Base-by-base conservation (phyloP, 805 yeast genomes). In the Priceomyces medius region DNA sequence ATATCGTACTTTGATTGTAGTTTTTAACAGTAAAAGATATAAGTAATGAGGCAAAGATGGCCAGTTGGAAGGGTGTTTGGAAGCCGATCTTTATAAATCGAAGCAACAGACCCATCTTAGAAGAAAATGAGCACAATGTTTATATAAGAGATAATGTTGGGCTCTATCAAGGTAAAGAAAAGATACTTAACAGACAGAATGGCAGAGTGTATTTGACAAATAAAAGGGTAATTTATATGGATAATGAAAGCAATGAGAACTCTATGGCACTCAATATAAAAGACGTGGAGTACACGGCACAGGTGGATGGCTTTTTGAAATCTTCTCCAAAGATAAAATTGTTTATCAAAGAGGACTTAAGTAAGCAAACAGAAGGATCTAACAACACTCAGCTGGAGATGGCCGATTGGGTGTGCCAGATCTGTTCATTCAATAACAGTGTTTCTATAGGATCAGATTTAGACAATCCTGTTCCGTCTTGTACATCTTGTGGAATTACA, bases 151-250 rank as follows among this genome's bases (percentile, higher is more conserved):
- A 70, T 36, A 53, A 60, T 41, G 51, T 87, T 1, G 97, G 97
- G 0, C 59, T 90, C 3, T 90, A 90, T 56, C 90, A 85, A 51
- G 95, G 88, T 17, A 79, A 79, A 43, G 66, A 68, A 44, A 87
- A 86, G 63, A 74, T 87, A 18, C 39, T 64, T 2, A 68, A 77
- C 21, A 76, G 81, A 47, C 95, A 87, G 56, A 64, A 74, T 43
- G 98, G 98, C 0, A 69, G 96, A 21, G 54, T 85, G 0, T 89
- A 89, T 58, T 64, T 91, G 21, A 90, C 98, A 0, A 77, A 81
- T 28, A 73, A 74, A 41, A 64, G 97, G 35, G 59, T 91, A 2
- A 80, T 89, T 9, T 91, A 82, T 58, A 77, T 90, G 9, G 90
- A 85, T 51, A 76, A 78, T 41, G 50, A 51, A 2, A 47, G 51